Percentiles rank a stretch among this genome's conserved stretches.
phyloP scores from a whole-genome alignment of 306 rosid species.

The Acacia crassicarpa region DNA sequence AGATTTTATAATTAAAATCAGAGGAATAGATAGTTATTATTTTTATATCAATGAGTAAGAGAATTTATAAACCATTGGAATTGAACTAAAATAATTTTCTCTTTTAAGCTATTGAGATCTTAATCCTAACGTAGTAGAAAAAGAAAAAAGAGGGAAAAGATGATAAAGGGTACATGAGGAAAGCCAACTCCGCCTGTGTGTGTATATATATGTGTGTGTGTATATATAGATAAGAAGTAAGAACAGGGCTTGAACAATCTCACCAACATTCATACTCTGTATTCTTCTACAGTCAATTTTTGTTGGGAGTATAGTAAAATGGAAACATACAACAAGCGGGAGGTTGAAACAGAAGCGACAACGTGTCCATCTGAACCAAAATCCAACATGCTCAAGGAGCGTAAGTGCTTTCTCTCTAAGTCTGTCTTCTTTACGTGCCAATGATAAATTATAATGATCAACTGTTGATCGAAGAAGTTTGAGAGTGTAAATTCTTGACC shows the following conservation, averaged over 20 bases:
- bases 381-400: background rate
- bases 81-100: too few species aligned
- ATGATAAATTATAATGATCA: background rate
- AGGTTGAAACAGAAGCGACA: background rate
- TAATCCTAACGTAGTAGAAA: too few species aligned
- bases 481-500: background rate
- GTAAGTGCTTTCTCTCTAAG: background rate
- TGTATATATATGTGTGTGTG: background rate
- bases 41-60: too few species aligned
- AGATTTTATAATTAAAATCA: too few species aligned
- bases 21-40: too few species aligned
- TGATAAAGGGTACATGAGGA: too few species aligned
- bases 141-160: too few species aligned
- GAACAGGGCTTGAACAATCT: background rate
- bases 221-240: too few species aligned
- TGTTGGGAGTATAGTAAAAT: background rate
- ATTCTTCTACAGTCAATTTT: background rate
- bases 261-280: background rate
- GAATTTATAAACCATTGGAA: too few species aligned
- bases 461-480: background rate
- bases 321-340: background rate
- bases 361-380: background rate
- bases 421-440: background rate
- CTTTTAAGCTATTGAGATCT: too few species aligned
- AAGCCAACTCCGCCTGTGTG: too few species aligned